Base-by-base conservation (phyloP, 352 stramenopile species). In the Phytophthora podocarpi region DNA sequence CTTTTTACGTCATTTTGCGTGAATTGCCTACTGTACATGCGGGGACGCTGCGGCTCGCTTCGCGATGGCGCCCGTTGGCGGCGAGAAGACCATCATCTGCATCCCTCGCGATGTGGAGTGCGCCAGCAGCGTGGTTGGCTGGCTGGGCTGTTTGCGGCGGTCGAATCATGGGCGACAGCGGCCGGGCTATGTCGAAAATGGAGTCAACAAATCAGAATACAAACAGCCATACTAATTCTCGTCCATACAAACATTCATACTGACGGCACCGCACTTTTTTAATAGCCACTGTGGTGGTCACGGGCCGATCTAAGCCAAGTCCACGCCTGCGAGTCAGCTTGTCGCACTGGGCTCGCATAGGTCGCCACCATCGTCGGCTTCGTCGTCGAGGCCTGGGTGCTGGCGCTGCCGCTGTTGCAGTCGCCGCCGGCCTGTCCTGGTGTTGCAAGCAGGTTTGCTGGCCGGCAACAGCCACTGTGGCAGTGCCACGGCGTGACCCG, bases 141-240 rank as follows among this genome's bases (percentile, higher is more conserved):
- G 15, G 13, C 4, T 31, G 27, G 8, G 30, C 30, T 53, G 57
- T 54, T 65, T 56, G 53, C 48, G 47, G 16, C 57, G 28, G 16
- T n/a, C 30, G 16, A 50, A 50, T 57, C 37, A 51, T 51, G 53
- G 47, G 39, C n/a, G 15, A 7, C 21, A 28, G 20, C 28, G 37
- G 13, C 48, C 47, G 46, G 46, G 32, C 24, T 50, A 21, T 59
- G 36, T n/a, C 15, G 1, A 28, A 27, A 35, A 40, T 59, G 57
- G 57, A 59, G 57, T 65, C 57, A 65, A 59, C 57, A 65, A 21
- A 23, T 37, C 20, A 11, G 2, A 26, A 41, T 49, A 59, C 50
- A 59, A 49, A 34, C 18, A 15, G 35, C 30, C 24, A 41, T 35
- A 47, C 48, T 28, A 39, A 24, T 31, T 36, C 27, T 5, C 37